phyloP scores from a whole-genome alignment of 2,329 filamentous ascomycete species.

The Stachybotrys chartarum region DNA sequence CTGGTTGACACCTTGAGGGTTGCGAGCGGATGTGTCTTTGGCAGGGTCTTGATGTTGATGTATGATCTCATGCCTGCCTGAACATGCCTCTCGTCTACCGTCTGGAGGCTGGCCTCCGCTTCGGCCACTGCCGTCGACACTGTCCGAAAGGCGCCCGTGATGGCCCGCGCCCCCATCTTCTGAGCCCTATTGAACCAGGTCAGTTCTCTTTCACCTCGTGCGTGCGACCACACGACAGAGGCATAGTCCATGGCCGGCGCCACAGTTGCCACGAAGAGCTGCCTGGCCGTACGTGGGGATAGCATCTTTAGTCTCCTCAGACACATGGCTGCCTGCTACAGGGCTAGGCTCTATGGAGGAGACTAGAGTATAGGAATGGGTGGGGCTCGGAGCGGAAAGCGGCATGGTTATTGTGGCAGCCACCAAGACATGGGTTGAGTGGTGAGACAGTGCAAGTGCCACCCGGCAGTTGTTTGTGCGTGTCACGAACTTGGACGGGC shows the following conservation, averaged over 20 bases:
- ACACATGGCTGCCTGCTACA: slow-evolving; percentile 2
- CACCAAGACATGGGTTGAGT: no score
- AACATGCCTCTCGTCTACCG: background rate
- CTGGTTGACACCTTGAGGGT: background rate
- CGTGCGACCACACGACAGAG: slow-evolving; percentile 7
- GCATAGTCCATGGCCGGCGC: slow-evolving; percentile 6
- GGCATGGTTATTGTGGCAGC: no score
- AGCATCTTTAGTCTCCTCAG: slow-evolving; percentile 4
- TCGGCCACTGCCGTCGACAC: slow-evolving; percentile 4
- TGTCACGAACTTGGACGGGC: no score
- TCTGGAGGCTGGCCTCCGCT: slow-evolving; percentile 4
- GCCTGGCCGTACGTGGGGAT: background rate
- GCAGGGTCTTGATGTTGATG: slow-evolving; percentile 1
- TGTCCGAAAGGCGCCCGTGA: slow-evolving; percentile 6
- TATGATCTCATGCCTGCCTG: background rate
- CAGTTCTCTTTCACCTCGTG: background rate
- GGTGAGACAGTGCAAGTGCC: no score
- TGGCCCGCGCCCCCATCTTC: slow-evolving; percentile 5
- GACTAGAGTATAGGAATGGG: no score
- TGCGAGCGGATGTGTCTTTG: slow-evolving; percentile 4
- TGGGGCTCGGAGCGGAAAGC: no score
- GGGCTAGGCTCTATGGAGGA: no score
- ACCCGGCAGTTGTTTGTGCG: no score
- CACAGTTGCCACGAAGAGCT: slow-evolving; percentile 1
- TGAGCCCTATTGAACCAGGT: slow-evolving; percentile 5